A percentile compares a stretch with the other conserved stretches of the same genome.
phyloP scores from a whole-genome alignment of 148 eudicot species.

The Dysphania ambrosioides region DNA sequence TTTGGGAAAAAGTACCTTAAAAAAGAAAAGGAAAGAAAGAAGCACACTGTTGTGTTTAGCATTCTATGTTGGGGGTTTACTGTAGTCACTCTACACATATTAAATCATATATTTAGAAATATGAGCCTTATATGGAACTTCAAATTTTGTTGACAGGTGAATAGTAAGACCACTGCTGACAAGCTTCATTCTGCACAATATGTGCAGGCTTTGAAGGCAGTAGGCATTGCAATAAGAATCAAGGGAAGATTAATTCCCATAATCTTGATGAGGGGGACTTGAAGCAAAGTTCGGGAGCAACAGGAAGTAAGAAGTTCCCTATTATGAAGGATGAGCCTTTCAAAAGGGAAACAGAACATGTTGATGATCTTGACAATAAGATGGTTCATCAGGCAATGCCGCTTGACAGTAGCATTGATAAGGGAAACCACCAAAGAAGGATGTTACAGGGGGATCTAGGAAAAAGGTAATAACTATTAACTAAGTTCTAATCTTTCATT shows the following conservation, averaged over 20 bases:
- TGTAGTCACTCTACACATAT: neutral
- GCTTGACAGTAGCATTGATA: constrained; percentile 20
- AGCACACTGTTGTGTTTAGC: too few species aligned
- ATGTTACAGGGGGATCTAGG: constrained; percentile 30
- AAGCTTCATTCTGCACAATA: constrained; percentile 4
- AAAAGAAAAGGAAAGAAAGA: too few species aligned
- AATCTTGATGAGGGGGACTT: constrained; percentile 30
- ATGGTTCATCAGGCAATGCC: constrained; percentile 17
- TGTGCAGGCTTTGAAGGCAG: constrained; percentile 28
- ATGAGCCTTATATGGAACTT: neutral
- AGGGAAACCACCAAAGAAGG: constrained; percentile 32
- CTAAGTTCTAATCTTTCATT: neutral
- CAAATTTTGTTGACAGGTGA: constrained; percentile 16
- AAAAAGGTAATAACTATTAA: constrained; percentile 31
- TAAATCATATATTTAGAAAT: neutral
- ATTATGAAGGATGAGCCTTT: constrained; percentile 13
- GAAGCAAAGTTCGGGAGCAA: constrained; percentile 14
- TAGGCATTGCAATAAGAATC: constrained; percentile 21
- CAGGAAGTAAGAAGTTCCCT: constrained; percentile 8
- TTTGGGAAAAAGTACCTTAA: too few species aligned
- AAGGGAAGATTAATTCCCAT: constrained; percentile 27
- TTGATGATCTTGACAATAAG: constrained; percentile 19
- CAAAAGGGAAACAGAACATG: constrained; percentile 14
- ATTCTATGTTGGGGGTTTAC: neutral
- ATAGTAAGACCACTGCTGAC: constrained; percentile 16